Evolutionary conservation across 805 yeast genomes (phyloP).

Genomic region (Metschnikowia reukaufii): DNA sequence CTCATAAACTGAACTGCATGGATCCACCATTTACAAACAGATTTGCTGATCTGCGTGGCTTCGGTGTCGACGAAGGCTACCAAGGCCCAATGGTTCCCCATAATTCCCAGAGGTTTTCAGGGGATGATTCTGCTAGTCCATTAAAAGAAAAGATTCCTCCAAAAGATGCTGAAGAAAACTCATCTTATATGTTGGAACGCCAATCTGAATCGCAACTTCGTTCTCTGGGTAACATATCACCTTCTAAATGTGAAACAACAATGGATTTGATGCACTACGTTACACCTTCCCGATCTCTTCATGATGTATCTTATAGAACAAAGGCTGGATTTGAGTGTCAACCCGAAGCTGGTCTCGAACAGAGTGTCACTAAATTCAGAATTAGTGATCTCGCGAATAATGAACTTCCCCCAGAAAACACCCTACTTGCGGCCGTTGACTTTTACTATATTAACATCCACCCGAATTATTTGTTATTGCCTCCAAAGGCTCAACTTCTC

Average conservation of each 20-base stretch:
- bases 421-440: slow-evolving; percentile 22
- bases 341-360: not conserved
- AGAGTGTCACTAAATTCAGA: not conserved
- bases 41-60: not conserved
- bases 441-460: slow-evolving; percentile 25
- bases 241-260: not conserved
- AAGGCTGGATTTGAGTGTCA: not conserved
- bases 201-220: not conserved
- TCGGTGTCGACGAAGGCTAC: no score
- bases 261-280: not conserved
- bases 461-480: slow-evolving; percentile 24
- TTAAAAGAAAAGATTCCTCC: not conserved
- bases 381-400: slow-evolving; percentile 20
- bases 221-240: not conserved
- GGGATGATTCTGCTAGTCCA: not conserved
- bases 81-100: no score
- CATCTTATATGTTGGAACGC: not conserved
- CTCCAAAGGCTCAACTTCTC: slow-evolving; percentile 22
- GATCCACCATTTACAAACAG: not conserved
- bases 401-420: slow-evolving; percentile 27
- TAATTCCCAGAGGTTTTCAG: no score
- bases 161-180: not conserved
- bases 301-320: not conserved
- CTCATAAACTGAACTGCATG: not conserved
- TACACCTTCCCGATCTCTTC: not conserved